phyloP scores from a whole-genome alignment of 73 alveolate species.

The Breviolum minutum region DNA sequence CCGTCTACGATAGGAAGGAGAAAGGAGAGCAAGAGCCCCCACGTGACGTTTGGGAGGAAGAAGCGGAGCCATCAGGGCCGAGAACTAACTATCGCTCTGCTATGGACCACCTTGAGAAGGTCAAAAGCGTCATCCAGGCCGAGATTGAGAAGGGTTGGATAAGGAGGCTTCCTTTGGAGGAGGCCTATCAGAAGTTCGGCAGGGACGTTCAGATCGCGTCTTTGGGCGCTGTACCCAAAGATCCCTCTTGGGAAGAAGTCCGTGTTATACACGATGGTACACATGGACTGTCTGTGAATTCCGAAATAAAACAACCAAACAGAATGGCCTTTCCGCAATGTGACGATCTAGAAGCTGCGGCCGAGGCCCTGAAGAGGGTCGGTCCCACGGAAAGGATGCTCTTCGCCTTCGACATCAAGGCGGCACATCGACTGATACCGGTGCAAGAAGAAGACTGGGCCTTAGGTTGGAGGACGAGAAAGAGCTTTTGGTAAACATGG shows the following conservation, averaged over 20 bases:
- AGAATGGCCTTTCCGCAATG: background rate
- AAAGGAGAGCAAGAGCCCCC: background rate
- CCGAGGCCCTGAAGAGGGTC: background rate
- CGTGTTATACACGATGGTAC: background rate
- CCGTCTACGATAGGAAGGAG: background rate
- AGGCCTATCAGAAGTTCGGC: background rate
- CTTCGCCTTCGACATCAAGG: conserved; percentile 10
- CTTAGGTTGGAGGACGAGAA: background rate
- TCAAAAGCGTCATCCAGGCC: background rate
- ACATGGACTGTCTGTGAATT: background rate
- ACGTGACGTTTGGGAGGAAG: background rate
- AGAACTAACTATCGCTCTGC: background rate
- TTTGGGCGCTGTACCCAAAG: background rate
- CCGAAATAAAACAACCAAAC: background rate
- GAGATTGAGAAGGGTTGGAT: background rate
- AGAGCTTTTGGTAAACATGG: background rate
- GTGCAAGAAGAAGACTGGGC: conserved; percentile 5
- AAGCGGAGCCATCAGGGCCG: background rate
- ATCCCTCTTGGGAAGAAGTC: background rate
- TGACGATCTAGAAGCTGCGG: conserved; percentile 24
- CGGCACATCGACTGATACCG: conserved; percentile 13
- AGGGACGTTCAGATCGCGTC: background rate
- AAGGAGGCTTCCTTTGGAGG: background rate
- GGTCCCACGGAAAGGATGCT: background rate
- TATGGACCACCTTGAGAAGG: background rate